Base-by-base conservation (phyloP, 768 basidiomycete species). In the Kwoniella sp. region DNA sequence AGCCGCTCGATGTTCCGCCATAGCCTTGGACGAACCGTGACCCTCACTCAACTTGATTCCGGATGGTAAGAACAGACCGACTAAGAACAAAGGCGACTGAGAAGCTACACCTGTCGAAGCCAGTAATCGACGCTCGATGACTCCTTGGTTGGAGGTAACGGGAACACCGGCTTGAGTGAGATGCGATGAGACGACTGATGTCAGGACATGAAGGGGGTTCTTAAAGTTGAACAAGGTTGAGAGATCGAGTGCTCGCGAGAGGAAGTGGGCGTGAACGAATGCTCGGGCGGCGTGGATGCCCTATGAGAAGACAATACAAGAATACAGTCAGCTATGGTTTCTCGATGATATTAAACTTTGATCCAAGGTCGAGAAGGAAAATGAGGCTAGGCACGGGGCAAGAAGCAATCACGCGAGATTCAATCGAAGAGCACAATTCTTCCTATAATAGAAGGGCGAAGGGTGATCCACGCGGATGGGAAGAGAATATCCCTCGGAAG, bases 81-180 rank as follows among this genome's bases (percentile, higher is more conserved):
- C 89, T n/a, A 96, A 89, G 79, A 90, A 99, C 40, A 94, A 85
- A 1, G 96, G 94, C 2, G 92, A 88, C 70, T 90, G 90, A 1
- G 91, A 90, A 69, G 87, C 87, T 50, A 93, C 88, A 75, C 96
- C 96, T 0, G 93, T 92, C 79, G 97, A 94, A 75, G 89, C 92
- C 63, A 99, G 82, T 58, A 99, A 80, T 77, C 92, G 47, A 12
- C 37, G 36, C 27, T 64, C 62, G 50, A 64, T 64, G 25, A 58
- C 19, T 5, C 49, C 62, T 29, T 56, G 55, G 46, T 64, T 93
- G 69, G 61, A 65, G 29, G 47, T 22, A 46, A 52, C 57, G 55
- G 53, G 25, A 22, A 63, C 30, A 25, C 37, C 50, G 46, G 55
- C 36, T 2, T 33, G 27, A 9, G 58, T 52, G 27, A 73, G 87